Evolutionary conservation across 371 early-diverging fungal genomes (phyloP), one percentile per base, ranked within the genome.

Genomic region (Parasitella parasitica): DNA sequence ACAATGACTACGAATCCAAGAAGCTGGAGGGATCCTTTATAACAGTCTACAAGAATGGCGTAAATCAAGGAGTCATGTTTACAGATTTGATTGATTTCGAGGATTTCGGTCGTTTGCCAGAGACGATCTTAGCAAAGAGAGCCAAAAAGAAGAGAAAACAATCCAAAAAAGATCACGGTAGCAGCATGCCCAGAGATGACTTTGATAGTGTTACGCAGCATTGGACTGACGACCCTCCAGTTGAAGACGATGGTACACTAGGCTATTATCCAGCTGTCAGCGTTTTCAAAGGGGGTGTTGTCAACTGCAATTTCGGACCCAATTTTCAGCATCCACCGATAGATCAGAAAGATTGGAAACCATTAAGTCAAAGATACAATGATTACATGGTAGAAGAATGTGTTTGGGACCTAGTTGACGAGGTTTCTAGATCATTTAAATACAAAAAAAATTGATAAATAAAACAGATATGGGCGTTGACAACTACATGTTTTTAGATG

Each of bases 211-310:
- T 61, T 16, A 66, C 67, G 28, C 70, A 77, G 30, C 72, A 76
- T 30, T 81, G 80, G 77, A 68, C 74, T 1, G 76, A 77, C 7
- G 86, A 84, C 18, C 82, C 83, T 15, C 75, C 85, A 7, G 66
- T 79, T 7, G 79, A 81, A 41, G 89, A 89, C 59, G 89, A 89
- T 60, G 89, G 89, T 7, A 85, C 86, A 1, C 64, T 86, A 9
- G 90, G 90, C 4, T 89, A 88, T 58, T 89, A 87, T 60, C 90
- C 90, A 3, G 81, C 81, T 11, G 81, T 88, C 43, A 86, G 86
- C 36, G 86, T 89, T 5, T 89, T 80, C 61, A 73, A 83, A 39
- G 87, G 89, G 27, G 90, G 86, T 8, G 78, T 84, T 13, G 87
- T 86, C 0, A 83, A 85, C 0, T 80, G 85, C 57, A 88, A 89